phyloP scores from a whole-genome alignment of 306 rosid genomes.

The Quercus ilex region DNA sequence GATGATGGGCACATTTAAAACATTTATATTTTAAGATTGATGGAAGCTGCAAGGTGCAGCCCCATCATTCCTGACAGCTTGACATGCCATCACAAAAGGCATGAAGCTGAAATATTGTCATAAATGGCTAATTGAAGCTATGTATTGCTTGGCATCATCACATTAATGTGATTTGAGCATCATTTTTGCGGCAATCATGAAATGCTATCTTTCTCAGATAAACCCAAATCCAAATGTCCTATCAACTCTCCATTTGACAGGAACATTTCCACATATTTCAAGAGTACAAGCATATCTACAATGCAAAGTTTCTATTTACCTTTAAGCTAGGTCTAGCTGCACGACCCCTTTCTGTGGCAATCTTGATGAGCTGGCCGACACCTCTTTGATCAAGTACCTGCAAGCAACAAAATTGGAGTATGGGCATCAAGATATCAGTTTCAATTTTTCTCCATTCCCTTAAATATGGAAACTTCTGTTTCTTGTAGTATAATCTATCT shows the following conservation, averaged over 20 bases:
- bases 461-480: neutral
- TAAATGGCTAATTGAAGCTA: neutral
- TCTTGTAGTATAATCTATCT: neutral
- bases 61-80: neutral
- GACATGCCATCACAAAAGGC: neutral
- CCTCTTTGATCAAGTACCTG: slow-evolving; percentile 97
- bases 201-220: neutral
- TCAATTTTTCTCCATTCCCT: slow-evolving; percentile 1
- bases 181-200: neutral
- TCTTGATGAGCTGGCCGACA: slow-evolving; percentile 87
- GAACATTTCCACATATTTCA: neutral
- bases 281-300: neutral
- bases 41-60: neutral
- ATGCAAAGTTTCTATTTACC: slow-evolving; percentile 27
- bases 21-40: neutral
- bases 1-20: neutral
- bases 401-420: slow-evolving; percentile 4
- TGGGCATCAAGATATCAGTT: neutral
- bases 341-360: slow-evolving; percentile 88
- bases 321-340: slow-evolving; percentile 78
- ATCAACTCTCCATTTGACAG: neutral
- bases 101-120: neutral
- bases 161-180: neutral
- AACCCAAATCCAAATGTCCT: neutral
- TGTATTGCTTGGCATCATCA: neutral